These are phyloP conservation scores for Geotrichum fermentans DNA, from an alignment of 1,139 yeast genomes.

Conservation along the genomic window DNA sequence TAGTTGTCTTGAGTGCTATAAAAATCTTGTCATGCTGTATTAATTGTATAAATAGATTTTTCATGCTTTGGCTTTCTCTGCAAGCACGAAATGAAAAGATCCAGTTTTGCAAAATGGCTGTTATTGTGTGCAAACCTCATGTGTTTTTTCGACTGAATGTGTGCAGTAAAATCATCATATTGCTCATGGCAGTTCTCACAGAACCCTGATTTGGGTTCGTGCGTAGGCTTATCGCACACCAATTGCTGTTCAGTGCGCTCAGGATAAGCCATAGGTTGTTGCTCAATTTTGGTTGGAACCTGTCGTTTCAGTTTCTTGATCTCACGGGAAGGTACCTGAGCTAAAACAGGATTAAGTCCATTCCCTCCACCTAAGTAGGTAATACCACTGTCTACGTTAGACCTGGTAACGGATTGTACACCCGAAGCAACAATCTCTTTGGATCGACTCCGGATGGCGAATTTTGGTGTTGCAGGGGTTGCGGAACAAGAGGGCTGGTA, in stretches of 20 bases:
- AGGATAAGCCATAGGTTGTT: conserved; percentile 21
- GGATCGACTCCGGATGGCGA: conserved; percentile 33
- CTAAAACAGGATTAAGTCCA: conserved; percentile 64
- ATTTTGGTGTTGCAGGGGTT: background rate
- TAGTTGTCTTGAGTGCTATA: background rate
- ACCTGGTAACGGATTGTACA: conserved; percentile 61
- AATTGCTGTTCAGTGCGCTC: too few relatives aligned
- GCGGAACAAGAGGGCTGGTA: too few relatives aligned
- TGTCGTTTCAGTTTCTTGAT: conserved; percentile 55
- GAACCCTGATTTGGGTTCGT: conserved; percentile 37
- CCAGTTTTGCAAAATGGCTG: conserved; percentile 70
- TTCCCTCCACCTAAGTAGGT: conserved; percentile 42
- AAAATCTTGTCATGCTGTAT: too few relatives aligned
- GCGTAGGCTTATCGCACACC: background rate
- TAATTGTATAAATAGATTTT: too few relatives aligned
- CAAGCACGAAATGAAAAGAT: too few relatives aligned
- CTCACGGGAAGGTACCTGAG: conserved; percentile 65
- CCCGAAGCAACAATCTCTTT: conserved; percentile 80
- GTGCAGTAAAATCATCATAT: conserved; percentile 76
- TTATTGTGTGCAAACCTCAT: conserved; percentile 72
- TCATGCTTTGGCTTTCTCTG: too few relatives aligned
- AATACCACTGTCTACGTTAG: conserved; percentile 46
- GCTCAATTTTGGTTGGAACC: conserved; percentile 33
- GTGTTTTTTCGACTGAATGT: conserved; percentile 66
- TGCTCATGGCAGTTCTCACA: conserved; percentile 93